Conservation (phyloP, 352 stramenopile genomes). For the Phytophthora idaei region DNA sequence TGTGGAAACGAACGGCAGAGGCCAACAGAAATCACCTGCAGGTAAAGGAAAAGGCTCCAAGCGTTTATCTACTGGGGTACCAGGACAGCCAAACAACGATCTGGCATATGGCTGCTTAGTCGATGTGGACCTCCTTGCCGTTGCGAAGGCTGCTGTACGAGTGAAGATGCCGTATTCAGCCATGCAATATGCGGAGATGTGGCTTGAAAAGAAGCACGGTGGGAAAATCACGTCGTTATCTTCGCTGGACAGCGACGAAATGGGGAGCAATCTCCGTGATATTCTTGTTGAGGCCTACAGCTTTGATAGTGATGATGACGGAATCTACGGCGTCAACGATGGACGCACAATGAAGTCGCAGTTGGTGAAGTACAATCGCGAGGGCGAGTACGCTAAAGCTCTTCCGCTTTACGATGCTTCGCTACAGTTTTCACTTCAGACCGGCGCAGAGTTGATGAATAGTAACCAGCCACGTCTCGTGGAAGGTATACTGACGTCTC, state of each 20-base stretch:
- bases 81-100: conserved; percentile 23
- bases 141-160: conserved; percentile 65
- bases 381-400: conserved; percentile 60
- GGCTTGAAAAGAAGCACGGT: conserved; percentile 67
- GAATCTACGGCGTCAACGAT: conserved; percentile 83
- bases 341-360: conserved; percentile 69
- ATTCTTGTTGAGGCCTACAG: conserved; percentile 75
- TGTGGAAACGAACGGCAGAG: conserved; percentile 62
- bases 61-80: conserved; percentile 6
- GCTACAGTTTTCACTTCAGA: conserved; percentile 51
- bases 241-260: conserved; percentile 30
- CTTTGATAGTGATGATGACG: conserved; percentile 70
- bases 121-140: conserved; percentile 63
- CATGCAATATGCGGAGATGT: conserved; percentile 92
- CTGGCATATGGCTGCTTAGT: conserved; percentile 63
- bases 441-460: neutral
- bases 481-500: conserved; percentile 64
- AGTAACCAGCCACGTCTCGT: conserved; percentile 21
- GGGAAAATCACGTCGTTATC: conserved; percentile 51
- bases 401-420: conserved; percentile 79
- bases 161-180: conserved; percentile 89
- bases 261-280: conserved; percentile 41
- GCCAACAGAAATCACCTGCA: conserved; percentile 4
- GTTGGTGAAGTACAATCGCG: conserved; percentile 74
- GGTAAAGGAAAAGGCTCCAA: conserved; percentile 28